These are phyloP conservation scores for Chimonanthus praecox DNA, from an alignment of 164 flowering plant species.

Conservation along the genomic window DNA sequence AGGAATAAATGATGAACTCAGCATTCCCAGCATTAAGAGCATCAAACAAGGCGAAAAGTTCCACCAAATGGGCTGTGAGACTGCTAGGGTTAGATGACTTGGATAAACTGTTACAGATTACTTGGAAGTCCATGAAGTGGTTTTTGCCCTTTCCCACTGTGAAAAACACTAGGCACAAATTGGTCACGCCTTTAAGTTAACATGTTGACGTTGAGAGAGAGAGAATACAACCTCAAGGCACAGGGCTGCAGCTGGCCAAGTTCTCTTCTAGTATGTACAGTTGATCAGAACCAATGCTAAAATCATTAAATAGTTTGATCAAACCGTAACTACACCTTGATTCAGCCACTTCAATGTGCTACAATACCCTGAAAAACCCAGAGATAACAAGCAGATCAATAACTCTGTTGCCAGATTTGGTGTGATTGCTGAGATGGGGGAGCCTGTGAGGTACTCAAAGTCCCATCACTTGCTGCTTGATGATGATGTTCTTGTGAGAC, in stretches of 20 bases:
- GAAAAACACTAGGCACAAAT: conserved; percentile 21
- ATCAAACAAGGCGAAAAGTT: no score
- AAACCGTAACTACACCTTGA: conserved; percentile 15
- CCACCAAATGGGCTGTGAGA: neutral
- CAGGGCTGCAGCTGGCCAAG: conserved; percentile 37
- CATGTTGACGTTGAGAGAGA: conserved; percentile 15
- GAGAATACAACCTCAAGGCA: conserved; percentile 51
- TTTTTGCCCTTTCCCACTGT: neutral
- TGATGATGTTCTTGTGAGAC: conserved; percentile 55
- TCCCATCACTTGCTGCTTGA: conserved; percentile 58
- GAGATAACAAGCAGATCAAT: conserved; percentile 36
- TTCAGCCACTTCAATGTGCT: conserved; percentile 31
- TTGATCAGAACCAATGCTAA: conserved; percentile 15
- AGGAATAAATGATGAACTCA: no score
- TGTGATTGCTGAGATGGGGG: conserved; percentile 74
- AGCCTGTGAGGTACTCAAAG: conserved; percentile 54
- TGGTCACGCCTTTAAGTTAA: conserved; percentile 36
- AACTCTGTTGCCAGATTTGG: conserved; percentile 82
- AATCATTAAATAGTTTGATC: conserved; percentile 13
- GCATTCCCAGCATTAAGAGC: no score
- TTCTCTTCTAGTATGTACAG: conserved; percentile 27
- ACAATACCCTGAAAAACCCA: conserved; percentile 43
- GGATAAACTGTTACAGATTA: conserved; percentile 18
- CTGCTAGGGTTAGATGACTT: conserved; percentile 16
- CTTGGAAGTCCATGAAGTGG: conserved; percentile 1